Evolutionary conservation across 208 protist genomes (phyloP), one percentile per base, ranked within the genome.

Genomic region (Acanthamoeba divionensis): DNA sequence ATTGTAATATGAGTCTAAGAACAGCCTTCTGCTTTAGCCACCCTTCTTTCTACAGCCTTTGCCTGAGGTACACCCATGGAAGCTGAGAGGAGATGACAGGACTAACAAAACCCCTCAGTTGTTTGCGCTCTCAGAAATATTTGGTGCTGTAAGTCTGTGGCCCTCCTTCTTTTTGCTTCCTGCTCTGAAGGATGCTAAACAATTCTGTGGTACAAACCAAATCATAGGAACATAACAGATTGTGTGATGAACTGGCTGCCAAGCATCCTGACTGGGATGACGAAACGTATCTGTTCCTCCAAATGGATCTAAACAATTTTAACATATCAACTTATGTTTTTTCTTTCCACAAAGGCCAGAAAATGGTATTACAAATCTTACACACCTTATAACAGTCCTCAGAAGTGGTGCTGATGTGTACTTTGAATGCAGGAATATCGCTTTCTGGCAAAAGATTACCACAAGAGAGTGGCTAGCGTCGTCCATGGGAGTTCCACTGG

Each of bases 71-170:
- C 47, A n/a, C n/a, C n/a, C 63, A 18, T 83, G 73, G 73, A 83
- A 83, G 73, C 0, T 0, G 48, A n/a, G n/a, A n/a, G 73, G 73
- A 18, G 73, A 83, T 24, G 50, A 65, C 2, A 47, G 73, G 18
- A 83, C 73, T 54, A 83, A 83, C 73, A 83, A 83, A 33, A 83
- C 73, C 31, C 73, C 73, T 1, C 50, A 83, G n/a, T 54, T 83
- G 21, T 47, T 62, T 18, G 26, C 73, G 8, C 41, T 83, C 73
- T 65, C 73, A 1, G 73, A 83, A 31, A 31, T n/a, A 69, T 31
- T n/a, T n/a, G n/a, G n/a, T n/a, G n/a, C n/a, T n/a, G n/a, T n/a
- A n/a, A n/a, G n/a, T n/a, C n/a, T n/a, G n/a, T n/a, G n/a, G n/a
- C n/a, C n/a, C n/a, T 15, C n/a, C 52, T 24, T 57, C 52, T 24